Base-by-base conservation (phyloP, 345 rosid genomes). In the Brassica cretica region DNA sequence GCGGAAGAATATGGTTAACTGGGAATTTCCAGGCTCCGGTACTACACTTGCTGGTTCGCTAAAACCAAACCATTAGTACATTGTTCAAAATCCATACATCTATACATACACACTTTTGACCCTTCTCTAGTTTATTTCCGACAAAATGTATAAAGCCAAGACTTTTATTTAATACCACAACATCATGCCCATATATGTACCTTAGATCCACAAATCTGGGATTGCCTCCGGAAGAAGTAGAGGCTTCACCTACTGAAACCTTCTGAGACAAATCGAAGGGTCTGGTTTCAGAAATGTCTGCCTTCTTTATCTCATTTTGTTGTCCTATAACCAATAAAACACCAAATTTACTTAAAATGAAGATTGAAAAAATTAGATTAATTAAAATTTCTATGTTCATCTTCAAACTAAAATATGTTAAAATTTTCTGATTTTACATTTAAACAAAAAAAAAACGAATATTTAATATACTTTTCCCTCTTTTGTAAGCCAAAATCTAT, bases 1-100 rank as follows among this genome's bases (percentile, higher is more conserved):
- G 0, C 68, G 81, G 19, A 85, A 92, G 69, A 92, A 87, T 77
- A 92, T 87, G 8, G 96, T 89, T 85, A 92, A 61, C 66, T 79
- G 92, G 14, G 87, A 82, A 35, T 66, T 68, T 70, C 15, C 76
- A 14, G 65, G 74, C 46, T 81, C 86, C 46, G 55, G 39, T 68
- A 46, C 21, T 68, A 46, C 59, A 18, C 59, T 76, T 76, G 10
- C 53, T 4, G 68, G 69, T 80, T 75, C 72, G 58, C 76, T 70
- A 37, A 68, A 68, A 53, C 59, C 59, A 65, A 78, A 67, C 19
- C 15, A 66, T 78, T 70, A 8, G 24, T 53, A 55, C 41, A 51
- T 39, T 27, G 12, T 16, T 56, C 35, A 37, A 64, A 27, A 8
- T 71, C 32, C 71, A 58, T 29, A 62, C 14, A 69, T 41, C 62